Evolutionary conservation across 2,329 filamentous ascomycete species (phyloP).

Genomic region (Massarina eburnea): DNA sequence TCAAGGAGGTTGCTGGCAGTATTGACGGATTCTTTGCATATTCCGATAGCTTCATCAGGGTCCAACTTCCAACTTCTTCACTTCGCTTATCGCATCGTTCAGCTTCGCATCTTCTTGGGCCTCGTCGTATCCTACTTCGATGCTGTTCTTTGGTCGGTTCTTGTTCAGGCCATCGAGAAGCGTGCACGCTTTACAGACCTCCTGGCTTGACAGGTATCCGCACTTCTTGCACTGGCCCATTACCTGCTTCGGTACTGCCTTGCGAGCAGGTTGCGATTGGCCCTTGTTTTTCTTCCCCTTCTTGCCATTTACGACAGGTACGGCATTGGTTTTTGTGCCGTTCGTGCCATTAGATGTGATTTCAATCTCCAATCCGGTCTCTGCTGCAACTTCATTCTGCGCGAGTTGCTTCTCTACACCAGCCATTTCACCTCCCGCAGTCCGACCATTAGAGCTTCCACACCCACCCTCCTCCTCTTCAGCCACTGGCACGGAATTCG

Average conservation of each 20-base stretch:
- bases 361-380: conserved; percentile 65
- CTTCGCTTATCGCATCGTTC: conserved; percentile 23
- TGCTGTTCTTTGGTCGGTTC: conserved; percentile 49
- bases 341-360: conserved; percentile 48
- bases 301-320: conserved; percentile 18
- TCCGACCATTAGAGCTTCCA: conserved; percentile 68
- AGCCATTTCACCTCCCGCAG: conserved; percentile 75
- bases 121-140: conserved; percentile 32
- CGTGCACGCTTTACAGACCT: conserved; percentile 89
- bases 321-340: conserved; percentile 41
- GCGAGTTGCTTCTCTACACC: conserved; percentile 75
- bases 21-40: not conserved
- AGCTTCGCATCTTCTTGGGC: not conserved
- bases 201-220: conserved; percentile 94
- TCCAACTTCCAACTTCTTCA: conserved; percentile 24
- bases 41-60: conserved; percentile 15
- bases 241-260: conserved; percentile 58
- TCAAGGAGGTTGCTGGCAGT: not conserved
- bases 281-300: conserved; percentile 24
- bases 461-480: conserved; percentile 72
- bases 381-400: conserved; percentile 62
- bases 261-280: conserved; percentile 23
- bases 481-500: conserved; percentile 38
- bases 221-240: conserved; percentile 84
- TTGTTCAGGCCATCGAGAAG: conserved; percentile 91